These are phyloP conservation scores for Ceratobasidium sp. DNA, from an alignment of 1,284 basidiomycete genomes.

Conservation along the genomic window DNA sequence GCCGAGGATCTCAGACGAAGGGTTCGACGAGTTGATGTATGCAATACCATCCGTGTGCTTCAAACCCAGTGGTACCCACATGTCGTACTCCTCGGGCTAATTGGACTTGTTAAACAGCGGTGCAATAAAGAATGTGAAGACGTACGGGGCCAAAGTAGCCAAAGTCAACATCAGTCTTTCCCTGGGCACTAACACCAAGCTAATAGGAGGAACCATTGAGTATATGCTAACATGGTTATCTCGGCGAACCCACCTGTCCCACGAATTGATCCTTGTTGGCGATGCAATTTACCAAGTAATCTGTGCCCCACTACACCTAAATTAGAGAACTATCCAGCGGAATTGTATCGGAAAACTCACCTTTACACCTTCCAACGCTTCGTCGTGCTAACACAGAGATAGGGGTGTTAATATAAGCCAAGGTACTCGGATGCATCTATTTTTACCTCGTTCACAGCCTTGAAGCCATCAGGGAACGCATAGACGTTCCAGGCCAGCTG, in stretches of 20 bases:
- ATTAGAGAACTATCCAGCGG: constrained; percentile 1
- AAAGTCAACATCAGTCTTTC: constrained; percentile 42
- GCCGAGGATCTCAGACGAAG: constrained; percentile 43
- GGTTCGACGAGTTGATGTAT: constrained; percentile 43
- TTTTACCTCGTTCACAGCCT: constrained; percentile 37
- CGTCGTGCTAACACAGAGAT: constrained; percentile 21
- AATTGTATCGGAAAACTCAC: constrained; percentile 11
- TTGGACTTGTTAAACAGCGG: neutral
- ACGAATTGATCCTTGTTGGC: constrained; percentile 41
- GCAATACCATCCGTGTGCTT: constrained; percentile 41
- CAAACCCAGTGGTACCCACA: constrained; percentile 40
- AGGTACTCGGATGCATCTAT: neutral
- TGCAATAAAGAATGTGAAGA: neutral
- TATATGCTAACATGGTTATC: neutral
- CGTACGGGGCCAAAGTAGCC: constrained; percentile 43
- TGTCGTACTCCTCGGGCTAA: constrained; percentile 43
- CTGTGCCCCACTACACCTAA: constrained; percentile 38
- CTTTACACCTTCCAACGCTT: constrained; percentile 43
- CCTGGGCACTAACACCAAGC: constrained; percentile 42
- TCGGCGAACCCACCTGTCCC: constrained; percentile 37
- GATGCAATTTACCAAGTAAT: constrained; percentile 43
- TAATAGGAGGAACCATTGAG: neutral
- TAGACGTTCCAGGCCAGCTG: constrained; percentile 43
- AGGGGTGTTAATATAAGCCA: neutral
- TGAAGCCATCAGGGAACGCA: constrained; percentile 34